phyloP scores from a whole-genome alignment of 495 filamentous ascomycete species.

The Cenococcum geophilum region DNA sequence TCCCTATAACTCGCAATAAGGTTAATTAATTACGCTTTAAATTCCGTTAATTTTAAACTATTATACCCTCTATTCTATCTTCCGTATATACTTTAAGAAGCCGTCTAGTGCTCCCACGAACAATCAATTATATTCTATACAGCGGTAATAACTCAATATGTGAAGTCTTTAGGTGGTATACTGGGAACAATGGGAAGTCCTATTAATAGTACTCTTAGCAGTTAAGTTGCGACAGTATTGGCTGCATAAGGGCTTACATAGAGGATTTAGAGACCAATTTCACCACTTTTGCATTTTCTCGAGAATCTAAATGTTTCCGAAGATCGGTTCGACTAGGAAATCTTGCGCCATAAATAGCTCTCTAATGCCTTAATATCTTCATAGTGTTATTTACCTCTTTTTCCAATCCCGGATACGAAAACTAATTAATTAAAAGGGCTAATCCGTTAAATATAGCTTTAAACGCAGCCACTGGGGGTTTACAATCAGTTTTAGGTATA shows the following conservation, averaged over 20 bases:
- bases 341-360: constrained; percentile 1
- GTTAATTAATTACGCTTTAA: no score
- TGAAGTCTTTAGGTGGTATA: no score
- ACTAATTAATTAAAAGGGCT: neutral
- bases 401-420: neutral
- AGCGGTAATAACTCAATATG: no score
- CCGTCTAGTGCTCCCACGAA: no score
- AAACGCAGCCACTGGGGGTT: neutral
- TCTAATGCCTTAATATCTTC: constrained; percentile 26
- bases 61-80: no score
- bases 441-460: neutral
- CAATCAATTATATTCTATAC: no score
- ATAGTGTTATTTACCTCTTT: constrained; percentile 3
- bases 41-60: no score
- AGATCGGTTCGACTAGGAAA: constrained; percentile 6
- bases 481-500: no score
- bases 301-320: neutral
- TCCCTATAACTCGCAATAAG: no score
- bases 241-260: neutral
- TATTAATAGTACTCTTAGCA: no score
- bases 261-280: neutral
- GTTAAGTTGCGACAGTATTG: neutral
- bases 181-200: no score
- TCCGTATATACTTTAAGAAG: no score
- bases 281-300: neutral